phyloP scores from a whole-genome alignment of 495 filamentous ascomycete species.

The Tuber aestivum region DNA sequence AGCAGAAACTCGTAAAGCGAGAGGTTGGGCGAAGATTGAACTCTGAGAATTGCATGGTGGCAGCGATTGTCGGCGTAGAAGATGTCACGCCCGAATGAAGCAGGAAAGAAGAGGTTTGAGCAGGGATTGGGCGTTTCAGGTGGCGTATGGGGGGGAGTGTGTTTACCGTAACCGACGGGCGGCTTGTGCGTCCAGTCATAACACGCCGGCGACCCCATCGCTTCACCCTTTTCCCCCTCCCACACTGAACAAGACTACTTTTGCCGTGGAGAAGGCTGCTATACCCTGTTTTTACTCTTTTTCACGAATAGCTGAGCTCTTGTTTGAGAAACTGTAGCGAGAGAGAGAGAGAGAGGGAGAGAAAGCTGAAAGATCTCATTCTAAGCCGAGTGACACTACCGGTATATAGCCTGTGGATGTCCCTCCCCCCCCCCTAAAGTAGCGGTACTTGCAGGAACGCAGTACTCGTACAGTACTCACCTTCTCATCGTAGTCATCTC shows the following conservation, averaged over 20 bases:
- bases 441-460: background rate
- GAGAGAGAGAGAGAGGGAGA: no score
- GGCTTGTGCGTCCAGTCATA: background rate
- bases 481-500: background rate
- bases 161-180: slow-evolving; percentile 2
- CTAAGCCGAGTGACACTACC: background rate
- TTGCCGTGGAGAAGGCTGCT: background rate
- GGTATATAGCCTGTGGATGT: background rate
- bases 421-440: no score
- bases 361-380: background rate
- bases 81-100: background rate
- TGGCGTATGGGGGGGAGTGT: background rate
- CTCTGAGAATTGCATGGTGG: background rate
- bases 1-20: background rate
- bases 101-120: background rate
- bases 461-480: background rate
- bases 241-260: background rate
- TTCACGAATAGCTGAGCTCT: no score
- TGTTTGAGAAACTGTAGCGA: no score
- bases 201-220: no score
- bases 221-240: background rate
- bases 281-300: no score
- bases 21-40: slow-evolving; percentile 2
- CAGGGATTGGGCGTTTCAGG: slow-evolving; percentile 2
- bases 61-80: background rate